Evolutionary conservation across 345 rosid genomes (phyloP).

Genomic region (Noccaea bulbosa): DNA sequence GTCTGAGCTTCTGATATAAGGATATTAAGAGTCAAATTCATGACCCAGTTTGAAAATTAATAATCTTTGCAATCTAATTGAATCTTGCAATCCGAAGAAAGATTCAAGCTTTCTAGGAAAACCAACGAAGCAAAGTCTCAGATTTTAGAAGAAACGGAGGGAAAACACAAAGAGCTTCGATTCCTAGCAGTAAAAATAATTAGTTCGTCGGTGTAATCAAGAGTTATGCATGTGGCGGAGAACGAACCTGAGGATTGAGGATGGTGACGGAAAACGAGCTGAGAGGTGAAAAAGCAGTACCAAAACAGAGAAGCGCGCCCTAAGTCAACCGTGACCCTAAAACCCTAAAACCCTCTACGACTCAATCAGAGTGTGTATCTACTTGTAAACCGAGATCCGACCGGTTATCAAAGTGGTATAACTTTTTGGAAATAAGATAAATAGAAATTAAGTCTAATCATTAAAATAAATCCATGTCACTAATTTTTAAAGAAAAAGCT

Average conservation of each 20-base stretch:
- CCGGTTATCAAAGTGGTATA: background rate
- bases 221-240: background rate
- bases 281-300: background rate
- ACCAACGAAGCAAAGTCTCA: conserved; percentile 24
- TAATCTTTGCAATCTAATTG: background rate
- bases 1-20: background rate
- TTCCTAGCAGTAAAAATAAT: background rate
- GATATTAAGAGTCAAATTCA: background rate
- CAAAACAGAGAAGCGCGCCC: conserved; percentile 33
- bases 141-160: background rate
- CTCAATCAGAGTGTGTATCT: background rate
- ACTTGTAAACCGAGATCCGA: conserved; percentile 1
- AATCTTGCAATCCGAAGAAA: conserved; percentile 18
- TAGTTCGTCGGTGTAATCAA: background rate
- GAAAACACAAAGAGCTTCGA: background rate
- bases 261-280: conserved; percentile 21
- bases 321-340: conserved; percentile 20
- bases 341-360: conserved; percentile 36
- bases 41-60: background rate
- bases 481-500: no score
- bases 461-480: no score
- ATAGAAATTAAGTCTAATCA: no score
- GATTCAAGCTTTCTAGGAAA: conserved; percentile 12
- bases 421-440: no score
- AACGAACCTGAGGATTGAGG: conserved; percentile 34